Evolutionary conservation across 345 rosid species (phyloP), one percentile per base, ranked within the genome.

Genomic region (Durio zibethinus): DNA sequence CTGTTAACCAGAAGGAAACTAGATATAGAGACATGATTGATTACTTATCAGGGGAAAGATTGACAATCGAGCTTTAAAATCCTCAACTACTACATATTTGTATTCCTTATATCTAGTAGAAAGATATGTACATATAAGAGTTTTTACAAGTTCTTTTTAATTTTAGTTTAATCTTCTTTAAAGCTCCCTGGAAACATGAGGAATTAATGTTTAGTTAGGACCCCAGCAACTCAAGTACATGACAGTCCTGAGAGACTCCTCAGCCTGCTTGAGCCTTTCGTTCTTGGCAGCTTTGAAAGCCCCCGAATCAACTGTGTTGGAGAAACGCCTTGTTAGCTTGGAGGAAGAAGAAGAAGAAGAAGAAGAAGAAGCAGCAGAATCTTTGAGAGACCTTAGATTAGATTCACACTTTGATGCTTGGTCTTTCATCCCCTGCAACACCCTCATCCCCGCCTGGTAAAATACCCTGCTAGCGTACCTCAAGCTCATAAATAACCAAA

Each of bases 141-240:
- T 48, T 48, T 72, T 27, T 48, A 52, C 33, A 33, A 71, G n/a
- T 33, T 33, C 50, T 8, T 16, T n/a, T 10, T 9, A 5, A 3
- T 20, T 38, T 1, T 38, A 65, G 48, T 38, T n/a, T 38, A 12
- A 31, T 29, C 20, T 62, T 31, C 36, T 62, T 62, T 2, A 61
- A n/a, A 59, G 35, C 63, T 25, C 35, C 35, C 35, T 10, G 18
- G 7, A 12, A 60, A 57, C 62, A 27, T 12, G 8, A 5, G 20
- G 18, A 56, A 21, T 9, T 23, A 0, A 11, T 5, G 25, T 0
- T 79, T 72, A 89, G 60, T 82, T 86, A 35, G 92, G 97, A 81
- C 88, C 94, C 98, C 98, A 93, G 59, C 96, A 93, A 82, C 97
- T 91, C 88, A 93, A 84, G 64, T 80, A 93, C 97, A 93, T 91